Evolutionary conservation across 352 stramenopile genomes (phyloP), one percentile per base, ranked within the genome.

Genomic region (Phytophthora pistaciae): DNA sequence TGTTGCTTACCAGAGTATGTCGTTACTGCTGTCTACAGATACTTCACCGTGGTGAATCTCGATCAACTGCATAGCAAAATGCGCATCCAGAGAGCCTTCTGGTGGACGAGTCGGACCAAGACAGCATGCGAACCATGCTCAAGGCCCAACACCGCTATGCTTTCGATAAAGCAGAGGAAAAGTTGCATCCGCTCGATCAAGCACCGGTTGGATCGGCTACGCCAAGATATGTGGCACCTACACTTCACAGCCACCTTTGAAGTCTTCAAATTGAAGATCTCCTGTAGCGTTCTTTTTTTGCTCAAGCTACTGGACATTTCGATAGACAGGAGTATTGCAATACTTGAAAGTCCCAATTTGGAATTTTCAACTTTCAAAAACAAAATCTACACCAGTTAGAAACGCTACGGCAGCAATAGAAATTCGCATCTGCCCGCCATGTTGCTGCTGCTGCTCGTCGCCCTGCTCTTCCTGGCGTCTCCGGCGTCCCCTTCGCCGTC

Each of bases 131-230:
- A 20, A 69, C 70, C 44, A 64, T 90, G 59, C 72, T 92, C 25
- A 92, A 92, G 65, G 82, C 82, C n/a, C 84, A 92, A 62, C 72
- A 86, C 55, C 84, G 84, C n/a, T 88, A 75, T 70, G 66, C 77
- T 21, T 92, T 92, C 29, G 82, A 91, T 20, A 75, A 82, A 31
- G 79, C 84, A 60, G 84, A 90, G 55, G 71, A 78, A 59, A 73
- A 86, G 25, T 33, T 91, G 53, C 62, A 78, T 16, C 63, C 73
- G 6, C 62, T 83, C n/a, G 64, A 82, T 61, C 84, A 80, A 36
- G 69, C 89, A 40, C 59, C 48, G 14, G 60, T 77, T 49, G 42
- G 42, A 18, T 49, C 42, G 25, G 62, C 60, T 9, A 66, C 62
- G 38, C 20, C 33, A 11, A 20, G 38, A 13, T 36, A 23, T n/a